These are phyloP conservation scores for Solanum hybrid DNA, from an alignment of 305 asterid genomes.

Conservation along the genomic window DNA sequence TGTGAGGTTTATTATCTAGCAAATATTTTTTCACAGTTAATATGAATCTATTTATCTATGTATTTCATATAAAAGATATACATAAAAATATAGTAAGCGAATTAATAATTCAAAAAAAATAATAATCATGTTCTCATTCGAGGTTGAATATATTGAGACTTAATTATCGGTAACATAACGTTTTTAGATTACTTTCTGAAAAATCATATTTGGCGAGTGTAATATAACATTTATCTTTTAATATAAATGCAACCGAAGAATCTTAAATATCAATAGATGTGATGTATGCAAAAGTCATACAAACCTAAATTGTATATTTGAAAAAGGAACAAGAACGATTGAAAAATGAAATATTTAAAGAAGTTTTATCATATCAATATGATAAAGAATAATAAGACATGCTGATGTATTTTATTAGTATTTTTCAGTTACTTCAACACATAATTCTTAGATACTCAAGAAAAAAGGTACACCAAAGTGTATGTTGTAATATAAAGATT, in stretches of 20 bases:
- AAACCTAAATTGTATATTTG: not conserved
- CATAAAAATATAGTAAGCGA: not conserved
- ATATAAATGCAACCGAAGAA: not conserved
- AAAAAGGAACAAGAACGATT: not conserved
- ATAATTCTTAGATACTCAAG: not conserved
- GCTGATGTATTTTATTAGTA: not conserved
- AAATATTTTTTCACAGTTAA: not conserved
- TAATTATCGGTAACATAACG: no score
- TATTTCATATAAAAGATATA: not conserved
- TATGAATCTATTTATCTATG: not conserved
- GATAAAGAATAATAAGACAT: not conserved
- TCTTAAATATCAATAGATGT: not conserved
- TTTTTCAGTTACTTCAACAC: not conserved
- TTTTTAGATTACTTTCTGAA: not conserved
- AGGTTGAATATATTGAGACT: not conserved
- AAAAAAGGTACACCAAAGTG: no score
- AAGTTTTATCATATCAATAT: not conserved
- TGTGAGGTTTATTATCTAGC: not conserved
- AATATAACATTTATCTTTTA: no score
- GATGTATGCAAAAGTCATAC: not conserved
- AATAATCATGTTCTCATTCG: no score
- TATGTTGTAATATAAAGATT: not conserved
- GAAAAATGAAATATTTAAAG: no score
- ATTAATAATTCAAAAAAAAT: no score
- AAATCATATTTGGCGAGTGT: no score